Base-by-base conservation (phyloP, 2,329 filamentous ascomycete species). In the Ceratocystis papillata region DNA sequence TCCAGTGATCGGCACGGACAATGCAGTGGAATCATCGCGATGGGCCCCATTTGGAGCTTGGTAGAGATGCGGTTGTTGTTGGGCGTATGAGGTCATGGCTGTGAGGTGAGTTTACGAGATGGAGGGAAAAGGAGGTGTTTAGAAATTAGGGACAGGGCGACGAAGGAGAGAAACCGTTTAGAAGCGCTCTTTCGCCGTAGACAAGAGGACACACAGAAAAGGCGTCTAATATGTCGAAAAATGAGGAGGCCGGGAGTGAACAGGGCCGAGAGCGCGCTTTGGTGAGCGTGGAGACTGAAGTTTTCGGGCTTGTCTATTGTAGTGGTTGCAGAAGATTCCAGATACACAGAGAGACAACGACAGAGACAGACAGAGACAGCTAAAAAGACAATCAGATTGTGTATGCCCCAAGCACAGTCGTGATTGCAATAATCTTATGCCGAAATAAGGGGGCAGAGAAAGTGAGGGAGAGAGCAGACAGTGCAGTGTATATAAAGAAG, bases 1-100 rank as follows among this genome's bases (percentile, higher is more conserved):
- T 30, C 62, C 66, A 48, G 55, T 65, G 48, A 63, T 62, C 37
- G 63, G 59, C 10, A 65, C 63, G 10, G 63, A 59, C 15, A 46
- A 37, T n/a, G 28, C 7, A 41, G 37, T 15, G 3, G 55, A 30
- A 15, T 37, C 55, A 37, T 59, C 28, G 15, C 48, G 63, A 37
- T 55, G 63, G 53, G 48, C 3, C 6, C 50, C 50, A 20, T 64
- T 64, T 44, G 55, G 33, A 33, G 17, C 10, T 25, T 30, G 61
- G 25, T n/a, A 45, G 41, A 45, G 41, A 22, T 62, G 59, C n/a
- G 37, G 59, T 45, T 46, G 60, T 25, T 59, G 53, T 59, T 33
- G 53, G 28, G 53, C 28, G 28, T 59, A 59, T 59, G 53, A 33
- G 28, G 53, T 59, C 53, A 59, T 59, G 28, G 28, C 33, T 30